Percentiles rank a stretch among this genome's conserved stretches.
Conservation (phyloP, 148 eudicot genomes). For the Camellia granthamiana region DNA sequence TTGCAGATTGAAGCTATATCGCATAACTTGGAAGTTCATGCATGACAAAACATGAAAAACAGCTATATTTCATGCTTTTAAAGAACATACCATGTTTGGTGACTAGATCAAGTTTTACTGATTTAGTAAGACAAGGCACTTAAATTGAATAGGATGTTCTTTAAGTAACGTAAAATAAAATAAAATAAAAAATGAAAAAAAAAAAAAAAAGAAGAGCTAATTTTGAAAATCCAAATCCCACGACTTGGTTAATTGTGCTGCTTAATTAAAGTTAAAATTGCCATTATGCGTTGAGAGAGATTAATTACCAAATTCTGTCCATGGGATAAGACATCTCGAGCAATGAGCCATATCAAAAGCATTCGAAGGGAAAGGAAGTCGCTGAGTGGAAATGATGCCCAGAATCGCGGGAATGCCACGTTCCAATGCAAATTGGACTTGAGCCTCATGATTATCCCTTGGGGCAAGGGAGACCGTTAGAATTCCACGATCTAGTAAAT, state of each 20-base stretch:
- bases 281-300: neutral
- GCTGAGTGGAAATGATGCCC: slow-evolving; percentile 74
- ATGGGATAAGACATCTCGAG: slow-evolving; percentile 93
- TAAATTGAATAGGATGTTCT: neutral
- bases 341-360: slow-evolving; percentile 97
- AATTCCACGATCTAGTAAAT: slow-evolving; percentile 75
- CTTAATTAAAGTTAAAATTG: neutral
- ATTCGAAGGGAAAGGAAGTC: slow-evolving; percentile 92
- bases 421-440: slow-evolving; percentile 92
- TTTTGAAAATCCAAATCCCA: neutral
- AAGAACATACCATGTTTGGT: neutral
- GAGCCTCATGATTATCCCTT: slow-evolving; percentile 94
- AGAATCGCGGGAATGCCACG: slow-evolving; percentile 91
- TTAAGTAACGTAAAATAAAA: neutral
- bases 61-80: neutral
- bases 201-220: neutral
- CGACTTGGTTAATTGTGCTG: neutral
- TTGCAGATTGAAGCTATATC: too few species aligned
- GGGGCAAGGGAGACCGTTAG: slow-evolving; percentile 84
- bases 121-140: neutral
- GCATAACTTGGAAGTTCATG: too few species aligned
- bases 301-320: slow-evolving; percentile 83
- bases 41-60: neutral
- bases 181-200: neutral
- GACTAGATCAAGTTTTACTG: neutral